Percentiles rank a stretch among this genome's conserved stretches.
Conservation (phyloP, 768 basidiomycete genomes). For the Phanerodontia chrysosporium region DNA sequence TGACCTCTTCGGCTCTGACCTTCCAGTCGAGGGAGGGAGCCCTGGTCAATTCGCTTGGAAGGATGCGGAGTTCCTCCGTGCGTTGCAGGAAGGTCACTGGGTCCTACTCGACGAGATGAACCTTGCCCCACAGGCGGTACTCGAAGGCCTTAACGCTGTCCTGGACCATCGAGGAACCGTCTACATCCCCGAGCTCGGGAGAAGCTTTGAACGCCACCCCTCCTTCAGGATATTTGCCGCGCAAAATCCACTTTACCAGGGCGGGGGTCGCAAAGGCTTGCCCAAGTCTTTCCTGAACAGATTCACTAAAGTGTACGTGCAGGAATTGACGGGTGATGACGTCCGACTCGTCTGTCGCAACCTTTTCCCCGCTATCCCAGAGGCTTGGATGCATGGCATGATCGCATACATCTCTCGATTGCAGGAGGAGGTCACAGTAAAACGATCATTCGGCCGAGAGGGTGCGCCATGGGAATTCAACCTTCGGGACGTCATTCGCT, state of each 20-base stretch:
- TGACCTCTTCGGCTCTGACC: conserved; percentile 93
- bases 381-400: conserved; percentile 61
- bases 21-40: conserved; percentile 88
- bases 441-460: conserved; percentile 65
- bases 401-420: conserved; percentile 76
- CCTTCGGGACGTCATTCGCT: conserved; percentile 87
- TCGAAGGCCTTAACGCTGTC: conserved; percentile 95
- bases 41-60: conserved; percentile 96
- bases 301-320: conserved; percentile 95
- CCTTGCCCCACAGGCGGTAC: conserved; percentile 90
- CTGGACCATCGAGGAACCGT: conserved; percentile 94
- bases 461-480: conserved; percentile 99
- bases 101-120: conserved; percentile 99
- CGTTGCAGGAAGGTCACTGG: conserved; percentile 95
- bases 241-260: conserved; percentile 94
- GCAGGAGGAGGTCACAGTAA: conserved; percentile 59
- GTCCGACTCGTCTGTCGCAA: conserved; percentile 72
- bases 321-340: conserved; percentile 77
- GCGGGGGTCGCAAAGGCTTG: conserved; percentile 94
- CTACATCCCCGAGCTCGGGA: conserved; percentile 91
- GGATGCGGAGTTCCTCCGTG: conserved; percentile 91
- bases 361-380: conserved; percentile 60
- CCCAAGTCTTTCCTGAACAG: conserved; percentile 97
- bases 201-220: conserved; percentile 83
- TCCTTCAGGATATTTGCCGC: conserved; percentile 97